Conservation (phyloP, 257 asterid species). For the Asclepias syriaca region DNA sequence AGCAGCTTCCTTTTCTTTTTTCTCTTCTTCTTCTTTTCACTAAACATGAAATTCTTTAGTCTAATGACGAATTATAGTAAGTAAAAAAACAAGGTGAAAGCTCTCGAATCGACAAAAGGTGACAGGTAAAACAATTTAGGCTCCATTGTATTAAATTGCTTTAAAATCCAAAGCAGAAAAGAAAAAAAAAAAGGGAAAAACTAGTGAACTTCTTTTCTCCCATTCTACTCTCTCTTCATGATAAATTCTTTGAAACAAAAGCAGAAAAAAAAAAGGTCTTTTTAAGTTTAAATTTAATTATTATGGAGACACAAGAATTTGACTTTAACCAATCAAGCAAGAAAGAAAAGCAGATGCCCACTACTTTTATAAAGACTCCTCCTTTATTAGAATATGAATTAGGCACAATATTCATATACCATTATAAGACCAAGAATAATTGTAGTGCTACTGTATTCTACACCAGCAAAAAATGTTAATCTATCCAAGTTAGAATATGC, state of each 20-base stretch:
- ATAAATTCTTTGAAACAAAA: conserved; percentile 2
- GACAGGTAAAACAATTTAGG: not conserved
- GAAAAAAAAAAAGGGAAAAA: not conserved
- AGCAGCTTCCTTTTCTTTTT: conserved; percentile 13
- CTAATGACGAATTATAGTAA: not conserved
- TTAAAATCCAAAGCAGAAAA: not conserved
- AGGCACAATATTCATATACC: conserved; percentile 7
- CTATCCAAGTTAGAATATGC: not conserved
- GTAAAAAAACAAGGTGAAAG: not conserved
- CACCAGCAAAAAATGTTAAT: not conserved
- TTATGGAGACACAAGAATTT: conserved; percentile 1
- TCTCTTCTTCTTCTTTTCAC: conserved; percentile 1
- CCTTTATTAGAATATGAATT: not conserved
- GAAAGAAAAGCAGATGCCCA: conserved; percentile 27
- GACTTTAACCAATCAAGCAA: conserved; percentile 16
- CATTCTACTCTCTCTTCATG: conserved; percentile 8
- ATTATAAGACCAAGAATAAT: not conserved
- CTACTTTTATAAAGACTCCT: conserved; percentile 10
- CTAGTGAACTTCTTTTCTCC: conserved; percentile 4
- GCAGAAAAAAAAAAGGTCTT: not conserved
- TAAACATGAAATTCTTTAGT: conserved; percentile 11
- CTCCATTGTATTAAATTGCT: conserved; percentile 2
- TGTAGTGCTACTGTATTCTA: conserved; percentile 9
- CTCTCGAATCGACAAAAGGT: not conserved
- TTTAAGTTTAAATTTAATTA: not conserved